These are phyloP conservation scores for Paracoccidioides brasiliensis DNA, from an alignment of 2,329 filamentous ascomycete species.

Conservation along the genomic window DNA sequence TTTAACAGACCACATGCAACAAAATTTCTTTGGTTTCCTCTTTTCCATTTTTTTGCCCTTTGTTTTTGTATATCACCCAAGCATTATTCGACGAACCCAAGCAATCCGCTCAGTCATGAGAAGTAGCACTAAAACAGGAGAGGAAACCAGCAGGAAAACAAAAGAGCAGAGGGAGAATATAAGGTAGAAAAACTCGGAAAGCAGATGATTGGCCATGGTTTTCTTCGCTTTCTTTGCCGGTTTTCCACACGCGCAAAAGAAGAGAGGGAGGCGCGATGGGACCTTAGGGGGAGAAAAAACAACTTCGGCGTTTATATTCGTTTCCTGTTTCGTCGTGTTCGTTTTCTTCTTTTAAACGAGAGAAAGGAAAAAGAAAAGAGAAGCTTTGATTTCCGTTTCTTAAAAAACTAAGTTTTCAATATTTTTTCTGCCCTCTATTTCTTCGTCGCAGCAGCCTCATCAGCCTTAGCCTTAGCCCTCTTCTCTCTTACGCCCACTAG, in stretches of 20 bases:
- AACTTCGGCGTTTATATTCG: constrained; percentile 4
- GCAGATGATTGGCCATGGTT: background rate
- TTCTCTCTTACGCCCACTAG: constrained; percentile 79
- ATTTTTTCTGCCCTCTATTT: constrained; percentile 27
- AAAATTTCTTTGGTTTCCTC: background rate
- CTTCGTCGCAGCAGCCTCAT: constrained; percentile 47
- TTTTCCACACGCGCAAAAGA: no score
- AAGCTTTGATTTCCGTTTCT: constrained; percentile 4
- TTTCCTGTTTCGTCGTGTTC: background rate
- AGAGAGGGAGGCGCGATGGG: background rate
- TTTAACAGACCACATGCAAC: no score
- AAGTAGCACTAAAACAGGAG: background rate
- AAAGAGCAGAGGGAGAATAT: constrained; percentile 2
- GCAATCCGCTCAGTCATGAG: background rate
- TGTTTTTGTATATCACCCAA: background rate
- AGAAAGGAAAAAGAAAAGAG: background rate
- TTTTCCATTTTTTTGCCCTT: background rate
- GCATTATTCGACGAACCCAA: background rate
- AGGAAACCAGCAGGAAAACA: background rate
- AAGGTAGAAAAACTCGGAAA: background rate
- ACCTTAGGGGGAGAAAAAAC: constrained; percentile 3
- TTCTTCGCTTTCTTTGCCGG: background rate
- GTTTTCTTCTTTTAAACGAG: background rate
- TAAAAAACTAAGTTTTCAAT: constrained; percentile 12
- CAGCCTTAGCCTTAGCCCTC: constrained; percentile 72